Conservation (phyloP, 2,329 filamentous ascomycete genomes). For the Fusarium sp. region DNA sequence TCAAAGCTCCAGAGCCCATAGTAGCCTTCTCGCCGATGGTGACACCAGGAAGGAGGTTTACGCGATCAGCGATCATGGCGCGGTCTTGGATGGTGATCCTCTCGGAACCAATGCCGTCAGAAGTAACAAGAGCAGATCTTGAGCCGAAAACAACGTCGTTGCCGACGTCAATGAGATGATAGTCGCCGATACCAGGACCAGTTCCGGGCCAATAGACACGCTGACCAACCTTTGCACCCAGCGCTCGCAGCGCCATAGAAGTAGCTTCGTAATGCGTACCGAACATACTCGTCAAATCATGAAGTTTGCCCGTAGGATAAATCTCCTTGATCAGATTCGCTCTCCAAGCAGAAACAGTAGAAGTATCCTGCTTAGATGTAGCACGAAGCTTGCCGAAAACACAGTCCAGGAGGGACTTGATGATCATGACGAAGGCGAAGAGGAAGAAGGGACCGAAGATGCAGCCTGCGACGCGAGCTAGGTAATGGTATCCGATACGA, state of each 20-base stretch:
- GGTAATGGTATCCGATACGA: slow-evolving; percentile 6
- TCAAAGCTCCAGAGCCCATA: slow-evolving; percentile 7
- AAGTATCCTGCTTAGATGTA: not conserved
- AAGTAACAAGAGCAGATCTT: not conserved
- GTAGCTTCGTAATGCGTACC: slow-evolving; percentile 14
- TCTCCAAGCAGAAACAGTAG: slow-evolving; percentile 1
- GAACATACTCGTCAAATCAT: not conserved
- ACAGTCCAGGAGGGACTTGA: not conserved
- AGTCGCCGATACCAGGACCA: not conserved
- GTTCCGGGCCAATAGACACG: slow-evolving; percentile 19
- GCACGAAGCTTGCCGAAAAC: not conserved
- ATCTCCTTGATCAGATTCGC: not conserved
- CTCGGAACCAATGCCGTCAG: not conserved
- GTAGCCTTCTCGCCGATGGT: not conserved
- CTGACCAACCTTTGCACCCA: slow-evolving; percentile 1
- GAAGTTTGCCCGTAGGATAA: not conserved
- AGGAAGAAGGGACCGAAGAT: slow-evolving; percentile 8
- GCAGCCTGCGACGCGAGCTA: not conserved
- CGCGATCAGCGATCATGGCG: slow-evolving; percentile 15
- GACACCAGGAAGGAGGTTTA: not conserved
- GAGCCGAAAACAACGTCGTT: slow-evolving; percentile 14
- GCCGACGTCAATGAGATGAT: not conserved
- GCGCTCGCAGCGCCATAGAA: not conserved
- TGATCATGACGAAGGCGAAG: slow-evolving; percentile 1
- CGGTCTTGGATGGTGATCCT: not conserved